These are phyloP conservation scores for Blastocystis sp. DNA, from an alignment of 352 stramenopile species.

Conservation along the genomic window DNA sequence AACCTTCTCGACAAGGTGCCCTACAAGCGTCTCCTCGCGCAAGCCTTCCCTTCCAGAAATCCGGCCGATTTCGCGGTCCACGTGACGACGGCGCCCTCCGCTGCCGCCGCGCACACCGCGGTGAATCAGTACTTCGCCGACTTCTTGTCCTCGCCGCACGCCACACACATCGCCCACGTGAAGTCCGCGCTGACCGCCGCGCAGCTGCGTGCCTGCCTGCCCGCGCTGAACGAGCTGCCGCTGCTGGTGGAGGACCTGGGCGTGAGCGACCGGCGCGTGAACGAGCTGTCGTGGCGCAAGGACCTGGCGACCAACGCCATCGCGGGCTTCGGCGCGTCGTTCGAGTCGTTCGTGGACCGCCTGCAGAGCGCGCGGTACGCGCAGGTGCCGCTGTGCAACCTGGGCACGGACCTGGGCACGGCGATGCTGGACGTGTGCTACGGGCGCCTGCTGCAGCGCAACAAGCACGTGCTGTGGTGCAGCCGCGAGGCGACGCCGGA, in stretches of 20 bases:
- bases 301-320: conserved; percentile 17
- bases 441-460: conserved; percentile 83
- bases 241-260: conserved; percentile 74
- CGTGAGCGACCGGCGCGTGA: conserved; percentile 10
- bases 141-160: conserved; percentile 24
- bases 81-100: neutral
- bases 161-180: conserved; percentile 80
- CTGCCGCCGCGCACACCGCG: neutral
- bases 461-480: conserved; percentile 92
- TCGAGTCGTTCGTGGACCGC: conserved; percentile 57
- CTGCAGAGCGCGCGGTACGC: conserved; percentile 77
- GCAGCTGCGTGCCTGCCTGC: conserved; percentile 79
- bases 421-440: conserved; percentile 89
- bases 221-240: conserved; percentile 86
- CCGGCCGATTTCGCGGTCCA: neutral
- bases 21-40: conserved; percentile 29
- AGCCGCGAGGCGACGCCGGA: conserved; percentile 83
- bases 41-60: neutral
- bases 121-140: conserved; percentile 9
- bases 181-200: conserved; percentile 75
- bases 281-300: conserved; percentile 30
- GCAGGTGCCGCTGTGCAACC: conserved; percentile 90
- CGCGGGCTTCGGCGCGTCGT: conserved; percentile 32
- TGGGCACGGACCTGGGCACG: conserved; percentile 84
- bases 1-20: conserved; percentile 20